phyloP scores from a whole-genome alignment of 2,329 filamentous ascomycete genomes.

The Phoma sp. region DNA sequence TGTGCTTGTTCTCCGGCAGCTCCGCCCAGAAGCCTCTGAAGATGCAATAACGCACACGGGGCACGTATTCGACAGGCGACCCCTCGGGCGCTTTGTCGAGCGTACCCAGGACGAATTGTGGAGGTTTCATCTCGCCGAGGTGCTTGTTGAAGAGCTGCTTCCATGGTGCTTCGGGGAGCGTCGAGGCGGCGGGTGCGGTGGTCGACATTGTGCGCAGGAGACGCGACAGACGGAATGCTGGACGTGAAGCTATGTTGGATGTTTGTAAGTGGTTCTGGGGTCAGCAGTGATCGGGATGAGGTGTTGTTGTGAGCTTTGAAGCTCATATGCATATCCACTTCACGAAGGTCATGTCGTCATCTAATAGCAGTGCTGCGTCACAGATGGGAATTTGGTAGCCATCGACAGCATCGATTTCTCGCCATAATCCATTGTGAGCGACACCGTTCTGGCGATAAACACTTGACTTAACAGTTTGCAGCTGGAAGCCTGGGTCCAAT shows the following conservation, averaged over 20 bases:
- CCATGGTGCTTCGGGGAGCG: conserved; percentile 58
- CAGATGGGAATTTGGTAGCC: conserved; percentile 4
- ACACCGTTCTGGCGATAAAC: too few species aligned
- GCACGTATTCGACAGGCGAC: conserved; percentile 51
- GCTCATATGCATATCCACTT: conserved; percentile 6
- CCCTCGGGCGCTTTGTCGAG: conserved; percentile 51
- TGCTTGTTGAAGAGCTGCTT: conserved; percentile 57
- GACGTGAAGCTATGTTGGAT: conserved; percentile 49
- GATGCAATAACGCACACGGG: conserved; percentile 77
- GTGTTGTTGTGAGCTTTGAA: conserved; percentile 6
- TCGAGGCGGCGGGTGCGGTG: conserved; percentile 47
- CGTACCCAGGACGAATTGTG: conserved; percentile 60
- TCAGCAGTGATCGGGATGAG: not conserved
- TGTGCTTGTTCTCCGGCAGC: conserved; percentile 73
- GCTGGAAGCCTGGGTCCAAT: not conserved
- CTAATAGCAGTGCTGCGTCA: conserved; percentile 12
- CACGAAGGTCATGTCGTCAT: conserved; percentile 17
- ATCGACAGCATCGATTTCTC: not conserved
- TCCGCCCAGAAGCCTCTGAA: conserved; percentile 84
- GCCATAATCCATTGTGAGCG: not conserved
- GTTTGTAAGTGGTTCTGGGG: conserved; percentile 5
- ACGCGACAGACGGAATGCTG: conserved; percentile 44
- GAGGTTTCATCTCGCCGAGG: conserved; percentile 55
- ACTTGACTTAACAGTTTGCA: not conserved
- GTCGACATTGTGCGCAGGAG: conserved; percentile 55